Percentiles rank a stretch among this genome's conserved stretches.
Evolutionary conservation across 176 grass and related monocot species (phyloP).

Genomic region (Hordeum vulgare): DNA sequence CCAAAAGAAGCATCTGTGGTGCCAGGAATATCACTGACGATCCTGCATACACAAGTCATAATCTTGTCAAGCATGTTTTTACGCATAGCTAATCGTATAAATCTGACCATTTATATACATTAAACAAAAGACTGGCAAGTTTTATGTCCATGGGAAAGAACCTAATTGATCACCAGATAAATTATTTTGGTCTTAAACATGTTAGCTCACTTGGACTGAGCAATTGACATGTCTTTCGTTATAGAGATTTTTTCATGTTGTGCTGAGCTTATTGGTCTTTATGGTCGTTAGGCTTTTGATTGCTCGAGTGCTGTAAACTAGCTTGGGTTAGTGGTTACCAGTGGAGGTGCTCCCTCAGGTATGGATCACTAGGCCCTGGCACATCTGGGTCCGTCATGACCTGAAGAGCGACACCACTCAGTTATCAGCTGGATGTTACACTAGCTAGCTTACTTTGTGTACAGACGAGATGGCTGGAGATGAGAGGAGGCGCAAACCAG

Average conservation of each 20-base stretch:
- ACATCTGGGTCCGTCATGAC: conserved; percentile 94
- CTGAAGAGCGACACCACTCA: conserved; percentile 30
- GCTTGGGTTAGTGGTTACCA: conserved; percentile 38
- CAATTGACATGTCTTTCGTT: neutral
- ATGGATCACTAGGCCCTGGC: conserved; percentile 93
- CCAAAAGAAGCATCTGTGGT: conserved; percentile 85
- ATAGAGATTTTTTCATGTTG: neutral
- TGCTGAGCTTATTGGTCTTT: neutral
- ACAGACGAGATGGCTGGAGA: neutral
- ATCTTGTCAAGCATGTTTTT: conserved; percentile 24
- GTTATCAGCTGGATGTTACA: neutral
- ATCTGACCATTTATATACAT: neutral
- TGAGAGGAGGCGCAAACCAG: conserved; percentile 42
- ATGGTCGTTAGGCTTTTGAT: neutral
- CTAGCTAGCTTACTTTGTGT: neutral
- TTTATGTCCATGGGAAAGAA: neutral
- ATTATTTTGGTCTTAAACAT: neutral
- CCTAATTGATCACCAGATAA: neutral
- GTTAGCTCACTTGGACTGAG: neutral
- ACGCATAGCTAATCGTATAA: neutral
- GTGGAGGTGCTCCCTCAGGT: conserved; percentile 83
- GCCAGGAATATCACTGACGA: conserved; percentile 90
- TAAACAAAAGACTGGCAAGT: neutral
- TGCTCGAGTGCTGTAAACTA: neutral
- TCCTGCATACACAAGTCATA: conserved; percentile 43